phyloP scores from a whole-genome alignment of 2,329 filamentous ascomycete species.

The Fusarium solani-melongenae region DNA sequence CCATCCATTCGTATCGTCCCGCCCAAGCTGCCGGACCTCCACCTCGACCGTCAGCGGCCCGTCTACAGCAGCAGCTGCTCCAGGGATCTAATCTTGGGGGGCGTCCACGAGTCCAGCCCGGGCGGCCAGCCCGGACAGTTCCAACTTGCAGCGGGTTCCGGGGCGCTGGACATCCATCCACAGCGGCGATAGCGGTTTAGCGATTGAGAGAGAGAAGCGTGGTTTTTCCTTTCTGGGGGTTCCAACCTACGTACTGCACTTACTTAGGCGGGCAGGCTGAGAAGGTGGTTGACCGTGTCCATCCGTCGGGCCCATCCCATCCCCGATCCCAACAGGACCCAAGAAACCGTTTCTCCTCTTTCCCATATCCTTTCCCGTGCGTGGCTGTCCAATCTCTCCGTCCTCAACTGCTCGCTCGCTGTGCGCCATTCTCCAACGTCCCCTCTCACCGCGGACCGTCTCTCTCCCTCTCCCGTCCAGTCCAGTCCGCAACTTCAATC shows the following conservation, averaged over 20 bases:
- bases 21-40: neutral
- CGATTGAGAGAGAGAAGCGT: neutral
- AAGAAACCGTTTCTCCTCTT: constrained; percentile 28
- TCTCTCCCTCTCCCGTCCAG: neutral
- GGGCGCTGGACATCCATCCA: constrained; percentile 23
- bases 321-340: constrained; percentile 24
- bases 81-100: constrained; percentile 7
- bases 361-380: constrained; percentile 14
- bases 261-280: neutral
- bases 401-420: constrained; percentile 10
- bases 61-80: neutral
- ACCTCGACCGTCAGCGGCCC: constrained; percentile 2
- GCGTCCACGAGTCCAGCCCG: constrained; percentile 12
- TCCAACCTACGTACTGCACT: neutral
- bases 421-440: constrained; percentile 12
- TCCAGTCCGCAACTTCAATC: constrained; percentile 28
- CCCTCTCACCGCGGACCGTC: neutral
- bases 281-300: constrained; percentile 6
- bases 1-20: constrained; percentile 2
- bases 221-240: neutral
- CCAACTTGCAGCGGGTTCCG: neutral
- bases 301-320: constrained; percentile 19
- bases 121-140: neutral
- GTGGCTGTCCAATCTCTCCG: constrained; percentile 9
- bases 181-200: neutral